Conservation (phyloP, 2,329 filamentous ascomycete species). For the Simplicillium sp. region DNA sequence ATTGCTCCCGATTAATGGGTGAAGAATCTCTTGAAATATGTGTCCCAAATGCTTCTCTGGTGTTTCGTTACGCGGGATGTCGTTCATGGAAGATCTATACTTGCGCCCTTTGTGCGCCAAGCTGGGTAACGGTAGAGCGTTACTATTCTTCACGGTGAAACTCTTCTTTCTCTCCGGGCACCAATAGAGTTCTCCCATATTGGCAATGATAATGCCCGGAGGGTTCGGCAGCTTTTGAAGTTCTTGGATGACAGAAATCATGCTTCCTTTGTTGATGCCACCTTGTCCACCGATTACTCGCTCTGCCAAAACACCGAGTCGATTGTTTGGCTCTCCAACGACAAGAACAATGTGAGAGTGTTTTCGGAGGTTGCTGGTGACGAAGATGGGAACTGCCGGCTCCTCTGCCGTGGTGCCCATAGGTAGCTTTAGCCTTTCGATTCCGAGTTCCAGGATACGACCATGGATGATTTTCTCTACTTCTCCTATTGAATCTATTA, state of each 20-base stretch:
- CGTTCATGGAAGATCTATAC: conserved; percentile 47
- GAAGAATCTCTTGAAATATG: conserved; percentile 22
- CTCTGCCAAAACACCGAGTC: conserved; percentile 67
- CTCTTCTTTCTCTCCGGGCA: conserved; percentile 53
- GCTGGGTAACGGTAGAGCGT: conserved; percentile 50
- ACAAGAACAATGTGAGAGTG: conserved; percentile 61
- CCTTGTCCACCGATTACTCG: conserved; percentile 53
- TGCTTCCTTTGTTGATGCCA: conserved; percentile 61
- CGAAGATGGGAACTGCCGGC: conserved; percentile 62
- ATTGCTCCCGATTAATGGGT: conserved; percentile 18
- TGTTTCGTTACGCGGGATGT: conserved; percentile 48
- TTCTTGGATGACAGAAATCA: conserved; percentile 50
- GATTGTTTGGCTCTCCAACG: conserved; percentile 62
- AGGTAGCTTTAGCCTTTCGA: conserved; percentile 55
- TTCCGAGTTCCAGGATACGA: conserved; percentile 52
- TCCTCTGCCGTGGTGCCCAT: conserved; percentile 32
- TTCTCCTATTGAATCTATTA: conserved; percentile 38
- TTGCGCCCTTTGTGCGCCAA: conserved; percentile 47
- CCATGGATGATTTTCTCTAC: conserved; percentile 48
- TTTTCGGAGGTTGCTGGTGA: conserved; percentile 35
- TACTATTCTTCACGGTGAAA: conserved; percentile 49
- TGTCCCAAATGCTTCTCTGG: conserved; percentile 53
- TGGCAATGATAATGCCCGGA: conserved; percentile 64
- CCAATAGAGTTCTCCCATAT: conserved; percentile 70
- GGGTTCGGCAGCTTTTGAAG: conserved; percentile 16